phyloP scores from a whole-genome alignment of 148 eudicot species.

The Hydrangea macrophylla region DNA sequence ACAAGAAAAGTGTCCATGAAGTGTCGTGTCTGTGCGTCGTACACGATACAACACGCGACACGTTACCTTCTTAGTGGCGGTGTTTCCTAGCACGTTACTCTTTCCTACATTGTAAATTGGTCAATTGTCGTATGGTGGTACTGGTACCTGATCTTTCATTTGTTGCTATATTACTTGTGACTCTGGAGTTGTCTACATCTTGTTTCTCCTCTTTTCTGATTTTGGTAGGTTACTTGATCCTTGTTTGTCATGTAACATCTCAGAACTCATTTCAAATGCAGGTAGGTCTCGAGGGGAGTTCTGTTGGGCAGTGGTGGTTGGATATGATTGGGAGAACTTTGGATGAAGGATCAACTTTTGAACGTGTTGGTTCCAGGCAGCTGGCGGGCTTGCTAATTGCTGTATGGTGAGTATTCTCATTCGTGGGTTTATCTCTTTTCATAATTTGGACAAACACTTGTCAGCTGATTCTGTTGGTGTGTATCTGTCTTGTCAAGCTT shows the following conservation, averaged over 20 bases:
- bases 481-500: not conserved
- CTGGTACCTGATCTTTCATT: not conserved
- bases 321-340: slow-evolving; percentile 76
- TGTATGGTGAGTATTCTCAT: slow-evolving; percentile 69
- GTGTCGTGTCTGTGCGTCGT: too few species aligned
- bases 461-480: not conserved
- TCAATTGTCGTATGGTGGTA: too few species aligned
- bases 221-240: not conserved
- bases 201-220: not conserved
- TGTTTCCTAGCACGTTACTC: too few species aligned
- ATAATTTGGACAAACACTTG: not conserved
- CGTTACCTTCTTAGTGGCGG: too few species aligned
- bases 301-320: slow-evolving; percentile 98
- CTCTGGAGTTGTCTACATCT: not conserved
- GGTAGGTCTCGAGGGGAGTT: slow-evolving; percentile 97
- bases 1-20: too few species aligned
- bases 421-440: not conserved
- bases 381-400: slow-evolving; percentile 90
- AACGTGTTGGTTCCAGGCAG: slow-evolving; percentile 93
- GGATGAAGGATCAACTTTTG: slow-evolving; percentile 89
- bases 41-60: too few species aligned
- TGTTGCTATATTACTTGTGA: not conserved
- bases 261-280: slow-evolving; percentile 24
- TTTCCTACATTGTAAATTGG: too few species aligned
- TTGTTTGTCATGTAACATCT: not conserved